Conservation (phyloP, 345 rosid genomes). For the Aquilaria malaccensis region DNA sequence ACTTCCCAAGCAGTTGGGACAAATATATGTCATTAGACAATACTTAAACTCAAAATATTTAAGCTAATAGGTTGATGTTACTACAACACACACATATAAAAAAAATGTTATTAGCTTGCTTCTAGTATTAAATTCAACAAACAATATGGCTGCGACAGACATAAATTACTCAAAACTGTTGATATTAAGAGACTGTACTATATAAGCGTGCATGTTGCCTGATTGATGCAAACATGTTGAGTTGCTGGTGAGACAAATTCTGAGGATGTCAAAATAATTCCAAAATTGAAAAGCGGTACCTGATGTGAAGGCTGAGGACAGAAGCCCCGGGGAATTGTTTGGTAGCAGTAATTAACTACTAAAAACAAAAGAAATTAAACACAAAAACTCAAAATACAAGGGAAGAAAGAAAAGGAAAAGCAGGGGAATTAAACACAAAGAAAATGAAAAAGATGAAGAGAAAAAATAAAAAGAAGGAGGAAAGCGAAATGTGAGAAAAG, state of each 20-base stretch:
- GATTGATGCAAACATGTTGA: constrained; percentile 17
- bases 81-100: too few relatives aligned
- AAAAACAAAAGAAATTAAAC: neutral
- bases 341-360: constrained; percentile 12
- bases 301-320: too few relatives aligned
- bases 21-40: too few relatives aligned
- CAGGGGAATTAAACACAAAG: constrained; percentile 27
- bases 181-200: too few relatives aligned
- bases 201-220: neutral
- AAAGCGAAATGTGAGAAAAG: constrained; percentile 41
- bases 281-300: constrained; percentile 16
- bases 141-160: too few relatives aligned
- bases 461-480: constrained; percentile 18
- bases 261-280: constrained; percentile 13
- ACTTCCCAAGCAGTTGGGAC: too few relatives aligned
- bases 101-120: too few relatives aligned
- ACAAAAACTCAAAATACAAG: constrained; percentile 4
- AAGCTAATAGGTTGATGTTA: too few relatives aligned
- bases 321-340: neutral
- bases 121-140: too few relatives aligned
- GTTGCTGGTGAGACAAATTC: constrained; percentile 22
- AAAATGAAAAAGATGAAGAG: constrained; percentile 32
- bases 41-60: too few relatives aligned
- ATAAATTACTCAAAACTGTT: too few relatives aligned
- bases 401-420: neutral